Evolutionary conservation across 2,329 filamentous ascomycete genomes (phyloP).

Genomic region (Fusarium begoniae): DNA sequence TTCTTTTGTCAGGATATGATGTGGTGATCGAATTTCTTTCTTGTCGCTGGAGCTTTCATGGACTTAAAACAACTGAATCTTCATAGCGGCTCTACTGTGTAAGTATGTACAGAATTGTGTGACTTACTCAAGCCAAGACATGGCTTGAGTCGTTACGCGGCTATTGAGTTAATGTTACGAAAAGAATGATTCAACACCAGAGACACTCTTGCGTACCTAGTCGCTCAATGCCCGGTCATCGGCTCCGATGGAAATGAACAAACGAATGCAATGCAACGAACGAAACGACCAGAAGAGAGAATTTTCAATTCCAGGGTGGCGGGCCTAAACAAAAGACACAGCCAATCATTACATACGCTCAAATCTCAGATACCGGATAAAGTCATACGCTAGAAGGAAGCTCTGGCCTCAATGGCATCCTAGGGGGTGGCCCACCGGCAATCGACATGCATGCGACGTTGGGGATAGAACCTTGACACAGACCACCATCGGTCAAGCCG

Average conservation of each 20-base stretch:
- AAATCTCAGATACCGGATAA: conserved; percentile 22
- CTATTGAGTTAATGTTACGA: conserved; percentile 35
- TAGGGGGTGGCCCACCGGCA: conserved; percentile 25
- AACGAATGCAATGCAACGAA: conserved; percentile 8
- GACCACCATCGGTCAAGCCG: conserved; percentile 20
- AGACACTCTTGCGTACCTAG: background rate
- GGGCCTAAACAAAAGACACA: conserved; percentile 4
- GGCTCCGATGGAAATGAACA: conserved; percentile 33
- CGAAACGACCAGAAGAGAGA: conserved; percentile 18
- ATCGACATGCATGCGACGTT: conserved; percentile 29
- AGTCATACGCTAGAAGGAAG: conserved; percentile 33
- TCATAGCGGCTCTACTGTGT: background rate
- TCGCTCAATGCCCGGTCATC: conserved; percentile 33
- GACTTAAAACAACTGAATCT: background rate
- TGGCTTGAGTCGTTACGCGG: conserved; percentile 20
- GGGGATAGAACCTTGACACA: conserved; percentile 3
- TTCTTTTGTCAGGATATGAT: background rate
- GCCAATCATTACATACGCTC: conserved; percentile 32
- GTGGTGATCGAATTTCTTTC: background rate
- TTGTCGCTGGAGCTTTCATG: background rate
- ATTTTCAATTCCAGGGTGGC: conserved; percentile 38
- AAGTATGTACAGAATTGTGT: background rate
- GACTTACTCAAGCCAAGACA: background rate
- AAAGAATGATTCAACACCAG: conserved; percentile 8
- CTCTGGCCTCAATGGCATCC: conserved; percentile 8